Evolutionary conservation across 345 rosid species (phyloP).

Genomic region (Leavenworthia alabamica): DNA sequence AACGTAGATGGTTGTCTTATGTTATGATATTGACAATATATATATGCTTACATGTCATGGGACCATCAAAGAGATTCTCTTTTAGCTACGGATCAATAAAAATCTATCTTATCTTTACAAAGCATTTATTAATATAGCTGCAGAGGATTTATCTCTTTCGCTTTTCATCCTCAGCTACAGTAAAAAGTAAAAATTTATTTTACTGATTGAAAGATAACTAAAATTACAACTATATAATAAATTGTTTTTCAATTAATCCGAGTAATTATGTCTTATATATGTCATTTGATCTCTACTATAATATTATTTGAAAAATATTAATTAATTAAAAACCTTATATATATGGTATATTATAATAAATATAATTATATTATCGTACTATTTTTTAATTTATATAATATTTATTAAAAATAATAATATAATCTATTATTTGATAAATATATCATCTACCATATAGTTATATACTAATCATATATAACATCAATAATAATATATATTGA

Average conservation of each 20-base stretch:
- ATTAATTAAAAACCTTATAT: no score
- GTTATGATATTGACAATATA: constrained; percentile 20
- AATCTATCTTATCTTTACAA: not conserved
- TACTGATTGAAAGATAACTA: not conserved
- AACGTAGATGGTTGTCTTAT: constrained; percentile 24
- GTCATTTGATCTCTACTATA: no score
- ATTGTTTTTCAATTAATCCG: not conserved
- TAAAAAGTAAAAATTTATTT: not conserved
- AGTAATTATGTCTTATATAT: no score
- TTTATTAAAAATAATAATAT: no score
- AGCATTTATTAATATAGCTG: not conserved
- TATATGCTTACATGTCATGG: constrained; percentile 4
- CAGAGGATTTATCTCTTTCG: not conserved
- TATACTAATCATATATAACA: no score
- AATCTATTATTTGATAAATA: no score
- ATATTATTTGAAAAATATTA: no score
- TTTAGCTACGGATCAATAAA: not conserved
- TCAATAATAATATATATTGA: no score
- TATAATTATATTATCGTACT: no score
- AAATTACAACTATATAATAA: not conserved
- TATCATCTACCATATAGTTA: no score
- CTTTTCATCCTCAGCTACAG: not conserved
- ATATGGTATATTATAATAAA: no score
- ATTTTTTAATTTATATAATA: no score
- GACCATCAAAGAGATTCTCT: constrained; percentile 16